A percentile compares a stretch with the other conserved stretches of the same genome.
Evolutionary conservation across 768 basidiomycete genomes (phyloP).

Genomic region (Suillus bovinus): DNA sequence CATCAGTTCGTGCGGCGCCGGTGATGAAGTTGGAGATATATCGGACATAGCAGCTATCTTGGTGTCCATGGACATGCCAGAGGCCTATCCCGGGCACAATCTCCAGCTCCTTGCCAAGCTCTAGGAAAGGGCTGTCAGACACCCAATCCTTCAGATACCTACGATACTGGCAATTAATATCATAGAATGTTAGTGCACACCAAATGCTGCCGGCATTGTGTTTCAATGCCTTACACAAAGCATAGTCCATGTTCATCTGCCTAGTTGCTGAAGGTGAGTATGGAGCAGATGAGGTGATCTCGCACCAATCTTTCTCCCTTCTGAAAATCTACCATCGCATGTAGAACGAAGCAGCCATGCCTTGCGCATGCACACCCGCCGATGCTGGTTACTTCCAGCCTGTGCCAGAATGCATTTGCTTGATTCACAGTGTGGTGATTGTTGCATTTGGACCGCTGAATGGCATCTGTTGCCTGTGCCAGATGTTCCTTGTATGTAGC

Average conservation of each 20-base stretch:
- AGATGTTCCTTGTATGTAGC: neutral
- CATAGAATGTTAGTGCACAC: neutral
- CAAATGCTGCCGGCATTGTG: neutral
- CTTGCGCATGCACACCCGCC: neutral
- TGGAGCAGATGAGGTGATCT: no score
- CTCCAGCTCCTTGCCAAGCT: neutral
- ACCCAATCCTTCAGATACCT: neutral
- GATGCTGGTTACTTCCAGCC: neutral
- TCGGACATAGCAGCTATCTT: neutral
- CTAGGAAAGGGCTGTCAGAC: neutral
- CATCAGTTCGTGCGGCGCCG: neutral
- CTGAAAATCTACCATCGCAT: neutral
- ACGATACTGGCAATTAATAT: neutral
- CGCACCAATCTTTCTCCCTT: neutral
- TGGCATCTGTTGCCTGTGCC: neutral
- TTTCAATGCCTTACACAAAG: neutral
- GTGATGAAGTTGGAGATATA: neutral
- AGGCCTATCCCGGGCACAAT: neutral
- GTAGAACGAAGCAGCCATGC: neutral
- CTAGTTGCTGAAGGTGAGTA: no score
- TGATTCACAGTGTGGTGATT: neutral
- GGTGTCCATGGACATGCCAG: neutral
- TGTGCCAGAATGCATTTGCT: neutral
- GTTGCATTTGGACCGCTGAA: neutral
- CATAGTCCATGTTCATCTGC: neutral